These are phyloP conservation scores for Backusella parvicylindrica DNA, from an alignment of 192 early-diverging fungal genomes.

Conservation along the genomic window DNA sequence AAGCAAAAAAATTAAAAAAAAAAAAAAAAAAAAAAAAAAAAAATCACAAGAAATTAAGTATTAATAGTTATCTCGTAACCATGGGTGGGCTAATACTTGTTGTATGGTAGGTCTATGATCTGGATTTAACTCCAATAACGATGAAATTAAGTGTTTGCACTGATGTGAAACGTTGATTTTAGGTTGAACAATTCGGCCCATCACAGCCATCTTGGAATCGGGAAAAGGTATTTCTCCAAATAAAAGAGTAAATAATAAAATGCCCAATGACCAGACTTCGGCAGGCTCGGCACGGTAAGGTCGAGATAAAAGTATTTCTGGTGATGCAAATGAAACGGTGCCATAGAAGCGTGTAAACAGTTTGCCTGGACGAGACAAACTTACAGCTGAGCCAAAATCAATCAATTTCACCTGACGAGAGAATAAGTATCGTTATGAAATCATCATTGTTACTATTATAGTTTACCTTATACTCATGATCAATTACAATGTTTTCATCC, in stretches of 20 bases:
- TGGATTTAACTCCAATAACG: constrained; percentile 56
- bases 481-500: constrained; percentile 66
- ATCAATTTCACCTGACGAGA: constrained; percentile 53
- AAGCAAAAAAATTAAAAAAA: background rate
- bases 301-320: constrained; percentile 60
- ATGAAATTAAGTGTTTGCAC: constrained; percentile 51
- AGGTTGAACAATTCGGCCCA: constrained; percentile 33
- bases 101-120: constrained; percentile 47
- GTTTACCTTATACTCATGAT: constrained; percentile 32
- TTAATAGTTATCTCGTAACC: constrained; percentile 38
- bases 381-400: constrained; percentile 62
- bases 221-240: constrained; percentile 62
- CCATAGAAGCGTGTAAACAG: constrained; percentile 46
- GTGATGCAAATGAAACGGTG: constrained; percentile 55
- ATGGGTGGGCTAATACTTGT: constrained; percentile 52
- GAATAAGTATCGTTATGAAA: background rate
- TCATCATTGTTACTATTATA: background rate
- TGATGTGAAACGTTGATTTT: constrained; percentile 39
- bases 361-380: constrained; percentile 17
- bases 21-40: background rate
- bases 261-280: constrained; percentile 77
- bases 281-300: constrained; percentile 60
- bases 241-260: constrained; percentile 55
- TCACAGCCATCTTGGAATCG: constrained; percentile 40
- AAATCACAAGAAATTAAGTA: background rate